These are phyloP conservation scores for Pythium biforme DNA, from an alignment of 352 stramenopile genomes.

Conservation along the genomic window DNA sequence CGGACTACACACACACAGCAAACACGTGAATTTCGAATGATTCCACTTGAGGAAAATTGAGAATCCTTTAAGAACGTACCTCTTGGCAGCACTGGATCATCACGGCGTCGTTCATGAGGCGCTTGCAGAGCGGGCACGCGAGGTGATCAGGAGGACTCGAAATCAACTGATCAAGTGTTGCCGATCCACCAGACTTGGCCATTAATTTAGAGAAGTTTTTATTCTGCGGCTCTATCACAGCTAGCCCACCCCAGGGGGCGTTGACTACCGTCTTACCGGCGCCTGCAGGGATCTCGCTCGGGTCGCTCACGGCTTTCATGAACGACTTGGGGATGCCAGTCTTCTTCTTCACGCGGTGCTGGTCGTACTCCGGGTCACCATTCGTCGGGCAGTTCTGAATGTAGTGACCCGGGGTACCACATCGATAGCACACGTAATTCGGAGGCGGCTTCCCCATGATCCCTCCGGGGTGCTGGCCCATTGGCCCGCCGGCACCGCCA, in stretches of 20 bases:
- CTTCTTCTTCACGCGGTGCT: constrained; percentile 87
- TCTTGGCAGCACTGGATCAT: constrained; percentile 88
- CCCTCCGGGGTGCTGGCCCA: constrained; percentile 16
- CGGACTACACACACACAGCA: constrained; percentile 41
- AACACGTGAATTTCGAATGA: neutral
- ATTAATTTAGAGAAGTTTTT: constrained; percentile 93
- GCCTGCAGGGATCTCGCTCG: constrained; percentile 80
- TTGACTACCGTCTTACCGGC: constrained; percentile 87
- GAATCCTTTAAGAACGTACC: constrained; percentile 46
- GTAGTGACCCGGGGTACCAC: constrained; percentile 80
- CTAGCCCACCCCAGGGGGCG: constrained; percentile 79
- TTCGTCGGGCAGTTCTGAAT: constrained; percentile 90
- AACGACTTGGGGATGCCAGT: constrained; percentile 88
- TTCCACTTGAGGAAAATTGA: no score
- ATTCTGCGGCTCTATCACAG: constrained; percentile 90
- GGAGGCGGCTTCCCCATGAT: constrained; percentile 63
- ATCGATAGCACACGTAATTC: constrained; percentile 87
- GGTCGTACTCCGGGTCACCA: constrained; percentile 83
- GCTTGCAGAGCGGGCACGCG: constrained; percentile 86
- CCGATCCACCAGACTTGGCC: constrained; percentile 82
- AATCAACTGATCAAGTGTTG: constrained; percentile 90
- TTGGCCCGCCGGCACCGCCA: constrained; percentile 33
- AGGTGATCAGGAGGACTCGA: constrained; percentile 88
- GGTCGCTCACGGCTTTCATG: constrained; percentile 86
- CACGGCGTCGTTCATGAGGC: constrained; percentile 85